These are phyloP conservation scores for Cladosporium sphaerospermum DNA, from an alignment of 2,329 filamentous ascomycete species.

Conservation along the genomic window DNA sequence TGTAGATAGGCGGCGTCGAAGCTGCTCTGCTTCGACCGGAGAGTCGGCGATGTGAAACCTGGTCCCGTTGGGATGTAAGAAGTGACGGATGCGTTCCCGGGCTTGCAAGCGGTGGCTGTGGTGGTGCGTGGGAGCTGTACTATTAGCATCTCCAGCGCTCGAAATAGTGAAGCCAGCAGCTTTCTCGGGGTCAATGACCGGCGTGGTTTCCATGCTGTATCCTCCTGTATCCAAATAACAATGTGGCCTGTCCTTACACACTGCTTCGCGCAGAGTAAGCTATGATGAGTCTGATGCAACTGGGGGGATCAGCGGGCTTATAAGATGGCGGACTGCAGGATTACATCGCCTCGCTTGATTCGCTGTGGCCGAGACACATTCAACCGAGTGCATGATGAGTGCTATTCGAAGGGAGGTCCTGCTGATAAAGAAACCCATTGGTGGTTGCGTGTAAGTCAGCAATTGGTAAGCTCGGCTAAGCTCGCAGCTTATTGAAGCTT, in stretches of 20 bases:
- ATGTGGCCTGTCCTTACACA: too few species aligned
- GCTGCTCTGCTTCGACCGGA: slow-evolving; percentile 48
- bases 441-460: background rate
- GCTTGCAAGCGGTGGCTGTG: slow-evolving; percentile 2
- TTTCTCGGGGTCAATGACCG: background rate
- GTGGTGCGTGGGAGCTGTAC: background rate
- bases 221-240: background rate
- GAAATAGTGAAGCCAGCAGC: background rate
- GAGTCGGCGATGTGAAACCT: slow-evolving; percentile 51
- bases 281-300: background rate
- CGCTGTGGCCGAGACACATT: background rate
- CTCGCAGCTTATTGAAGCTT: background rate
- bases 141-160: background rate
- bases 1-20: slow-evolving; percentile 41
- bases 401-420: background rate
- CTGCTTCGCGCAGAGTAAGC: background rate
- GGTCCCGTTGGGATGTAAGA: slow-evolving; percentile 50
- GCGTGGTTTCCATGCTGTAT: background rate
- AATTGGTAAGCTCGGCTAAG: slow-evolving; percentile 1
- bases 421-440: background rate
- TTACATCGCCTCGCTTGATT: background rate
- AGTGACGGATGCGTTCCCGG: slow-evolving; percentile 41
- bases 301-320: too few species aligned
- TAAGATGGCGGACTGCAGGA: background rate
- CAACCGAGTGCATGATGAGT: background rate